These are phyloP conservation scores for Penicillium expansum DNA, from an alignment of 2,329 filamentous ascomycete genomes.

Conservation along the genomic window DNA sequence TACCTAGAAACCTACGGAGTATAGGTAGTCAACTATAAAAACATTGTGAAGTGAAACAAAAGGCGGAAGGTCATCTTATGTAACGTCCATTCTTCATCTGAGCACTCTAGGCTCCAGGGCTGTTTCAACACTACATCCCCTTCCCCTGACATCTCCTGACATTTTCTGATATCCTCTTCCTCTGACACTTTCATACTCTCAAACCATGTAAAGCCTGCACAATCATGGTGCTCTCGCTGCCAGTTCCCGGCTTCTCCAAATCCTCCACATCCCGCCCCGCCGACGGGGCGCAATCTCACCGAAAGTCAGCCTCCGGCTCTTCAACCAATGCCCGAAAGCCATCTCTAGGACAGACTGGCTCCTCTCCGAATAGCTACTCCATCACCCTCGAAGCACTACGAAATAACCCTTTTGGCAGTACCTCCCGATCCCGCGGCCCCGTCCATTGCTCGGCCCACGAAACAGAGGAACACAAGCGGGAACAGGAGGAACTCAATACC, in stretches of 20 bases:
- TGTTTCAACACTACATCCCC: background rate
- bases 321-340: conserved; percentile 12
- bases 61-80: background rate
- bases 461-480: conserved; percentile 32
- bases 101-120: background rate
- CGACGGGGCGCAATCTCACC: conserved; percentile 21
- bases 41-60: too few species aligned
- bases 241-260: conserved; percentile 37
- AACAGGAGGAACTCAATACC: conserved; percentile 43
- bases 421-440: conserved; percentile 26
- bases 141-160: background rate
- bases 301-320: conserved; percentile 15
- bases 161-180: background rate
- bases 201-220: conserved; percentile 29
- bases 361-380: conserved; percentile 26
- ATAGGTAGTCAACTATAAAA: too few species aligned
- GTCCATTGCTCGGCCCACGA: conserved; percentile 17
- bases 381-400: conserved; percentile 46
- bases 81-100: background rate
- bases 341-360: conserved; percentile 10
- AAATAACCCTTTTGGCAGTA: conserved; percentile 44
- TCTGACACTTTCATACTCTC: background rate
- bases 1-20: too few species aligned
- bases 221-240: conserved; percentile 41
- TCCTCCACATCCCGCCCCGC: conserved; percentile 30